Percentiles rank a stretch among this genome's conserved stretches.
phyloP scores from a whole-genome alignment of 345 rosid genomes.

The Firmiana major region DNA sequence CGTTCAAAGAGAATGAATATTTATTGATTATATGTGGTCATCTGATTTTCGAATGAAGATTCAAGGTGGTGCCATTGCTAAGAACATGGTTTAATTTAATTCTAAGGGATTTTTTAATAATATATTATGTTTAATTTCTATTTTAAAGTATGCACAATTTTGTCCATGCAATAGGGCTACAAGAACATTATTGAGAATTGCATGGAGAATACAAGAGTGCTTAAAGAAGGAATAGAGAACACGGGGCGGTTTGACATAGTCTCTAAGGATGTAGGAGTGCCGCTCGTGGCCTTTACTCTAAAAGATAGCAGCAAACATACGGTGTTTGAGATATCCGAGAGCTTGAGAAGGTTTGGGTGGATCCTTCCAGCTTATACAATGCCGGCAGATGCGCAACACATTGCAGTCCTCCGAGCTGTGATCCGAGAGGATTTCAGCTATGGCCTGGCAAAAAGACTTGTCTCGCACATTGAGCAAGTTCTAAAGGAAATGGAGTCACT shows the following conservation, averaged over 20 bases:
- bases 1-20: too few relatives aligned
- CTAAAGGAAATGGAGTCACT: conserved; percentile 53
- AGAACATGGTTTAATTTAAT: not conserved
- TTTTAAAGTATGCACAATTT: conserved; percentile 19
- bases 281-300: conserved; percentile 68
- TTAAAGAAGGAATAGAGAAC: conserved; percentile 57
- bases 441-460: conserved; percentile 67
- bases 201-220: conserved; percentile 44
- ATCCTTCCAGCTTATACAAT: conserved; percentile 85
- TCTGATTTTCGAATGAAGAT: too few relatives aligned
- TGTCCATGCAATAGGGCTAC: conserved; percentile 5
- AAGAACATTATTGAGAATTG: conserved; percentile 51
- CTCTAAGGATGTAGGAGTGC: conserved; percentile 68
- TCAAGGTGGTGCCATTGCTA: too few relatives aligned
- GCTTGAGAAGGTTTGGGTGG: conserved; percentile 67
- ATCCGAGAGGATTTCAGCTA: conserved; percentile 79
- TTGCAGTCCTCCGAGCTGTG: conserved; percentile 68
- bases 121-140: not conserved
- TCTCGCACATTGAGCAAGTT: conserved; percentile 46
- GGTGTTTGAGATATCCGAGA: conserved; percentile 63
- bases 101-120: too few relatives aligned
- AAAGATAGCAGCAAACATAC: conserved; percentile 52
- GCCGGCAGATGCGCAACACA: conserved; percentile 80
- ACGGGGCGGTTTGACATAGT: conserved; percentile 55
- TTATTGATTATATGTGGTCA: too few relatives aligned